phyloP scores from a whole-genome alignment of 2,329 filamentous ascomycete genomes.

The Sporothrix pallida region DNA sequence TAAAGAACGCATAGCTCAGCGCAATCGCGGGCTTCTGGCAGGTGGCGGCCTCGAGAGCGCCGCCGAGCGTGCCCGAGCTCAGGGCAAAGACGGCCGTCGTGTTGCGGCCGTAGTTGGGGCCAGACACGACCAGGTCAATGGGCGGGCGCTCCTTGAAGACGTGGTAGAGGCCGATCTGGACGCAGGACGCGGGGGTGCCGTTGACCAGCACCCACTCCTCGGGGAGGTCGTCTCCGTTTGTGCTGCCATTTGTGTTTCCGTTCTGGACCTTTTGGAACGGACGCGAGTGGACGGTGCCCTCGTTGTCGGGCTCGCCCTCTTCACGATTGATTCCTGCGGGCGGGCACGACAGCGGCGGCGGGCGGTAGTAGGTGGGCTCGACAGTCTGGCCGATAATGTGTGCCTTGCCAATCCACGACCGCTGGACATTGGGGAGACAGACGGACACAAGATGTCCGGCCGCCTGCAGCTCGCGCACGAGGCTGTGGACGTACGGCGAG shows the following conservation, averaged over 20 bases:
- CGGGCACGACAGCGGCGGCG: constrained; percentile 48
- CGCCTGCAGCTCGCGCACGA: constrained; percentile 71
- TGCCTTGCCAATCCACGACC: constrained; percentile 98
- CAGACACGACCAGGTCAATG: constrained; percentile 77
- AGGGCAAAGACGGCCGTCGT: constrained; percentile 80
- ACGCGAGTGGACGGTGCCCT: constrained; percentile 70
- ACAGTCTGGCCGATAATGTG: constrained; percentile 92
- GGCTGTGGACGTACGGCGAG: constrained; percentile 79
- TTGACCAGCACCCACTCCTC: constrained; percentile 85
- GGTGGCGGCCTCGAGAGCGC: constrained; percentile 76
- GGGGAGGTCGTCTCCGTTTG: neutral
- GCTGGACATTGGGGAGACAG: constrained; percentile 85
- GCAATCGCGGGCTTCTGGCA: constrained; percentile 76
- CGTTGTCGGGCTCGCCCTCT: constrained; percentile 50
- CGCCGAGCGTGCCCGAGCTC: constrained; percentile 78
- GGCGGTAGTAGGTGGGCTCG: constrained; percentile 82
- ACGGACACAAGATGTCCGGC: constrained; percentile 89
- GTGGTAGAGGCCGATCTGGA: constrained; percentile 82
- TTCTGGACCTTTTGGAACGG: constrained; percentile 44
- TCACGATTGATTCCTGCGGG: constrained; percentile 48
- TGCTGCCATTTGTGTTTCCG: neutral
- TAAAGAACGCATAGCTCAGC: constrained; percentile 88
- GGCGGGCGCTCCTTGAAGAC: constrained; percentile 75
- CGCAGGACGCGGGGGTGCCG: constrained; percentile 79
- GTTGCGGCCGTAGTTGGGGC: constrained; percentile 84